A percentile compares a stretch with the other conserved stretches of the same genome.
Conservation (phyloP, 2,329 filamentous ascomycete genomes). For the Penicillium sp. region DNA sequence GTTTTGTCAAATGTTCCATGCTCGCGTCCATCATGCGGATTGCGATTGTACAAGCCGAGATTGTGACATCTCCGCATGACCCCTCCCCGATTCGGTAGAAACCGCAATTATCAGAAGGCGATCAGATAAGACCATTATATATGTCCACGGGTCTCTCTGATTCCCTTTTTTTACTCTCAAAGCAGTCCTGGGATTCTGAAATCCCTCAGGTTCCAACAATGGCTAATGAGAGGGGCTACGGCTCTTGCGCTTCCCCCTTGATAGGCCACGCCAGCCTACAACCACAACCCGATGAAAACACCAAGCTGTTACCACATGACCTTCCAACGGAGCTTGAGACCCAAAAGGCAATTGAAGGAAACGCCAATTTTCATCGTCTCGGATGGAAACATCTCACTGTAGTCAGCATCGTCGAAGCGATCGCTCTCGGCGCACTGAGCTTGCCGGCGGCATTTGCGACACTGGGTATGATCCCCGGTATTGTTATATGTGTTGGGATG, state of each 20-base stretch:
- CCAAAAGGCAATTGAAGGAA: not conserved
- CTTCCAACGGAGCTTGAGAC: not conserved
- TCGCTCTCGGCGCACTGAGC: conserved; percentile 1
- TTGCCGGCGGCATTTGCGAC: conserved; percentile 1
- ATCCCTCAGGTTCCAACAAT: not conserved
- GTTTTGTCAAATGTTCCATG: no score
- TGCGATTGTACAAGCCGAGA: not conserved
- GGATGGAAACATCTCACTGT: conserved; percentile 5
- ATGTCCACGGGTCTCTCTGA: not conserved
- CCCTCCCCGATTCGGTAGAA: not conserved
- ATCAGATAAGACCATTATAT: not conserved
- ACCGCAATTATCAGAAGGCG: not conserved
- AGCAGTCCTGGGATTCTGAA: not conserved
- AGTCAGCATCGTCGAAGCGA: conserved; percentile 1
- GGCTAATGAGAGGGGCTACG: not conserved
- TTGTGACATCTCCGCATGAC: not conserved
- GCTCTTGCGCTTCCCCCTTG: not conserved
- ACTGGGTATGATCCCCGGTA: conserved; percentile 2
- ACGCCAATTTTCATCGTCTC: conserved; percentile 1
- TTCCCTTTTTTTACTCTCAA: not conserved
- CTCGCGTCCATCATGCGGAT: no score
- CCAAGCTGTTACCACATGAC: not conserved
- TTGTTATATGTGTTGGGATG: not conserved
- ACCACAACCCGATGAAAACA: not conserved
- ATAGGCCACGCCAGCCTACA: not conserved